Base-by-base conservation (phyloP, 129 eudicot genomes). In the Flaveria brownii region DNA sequence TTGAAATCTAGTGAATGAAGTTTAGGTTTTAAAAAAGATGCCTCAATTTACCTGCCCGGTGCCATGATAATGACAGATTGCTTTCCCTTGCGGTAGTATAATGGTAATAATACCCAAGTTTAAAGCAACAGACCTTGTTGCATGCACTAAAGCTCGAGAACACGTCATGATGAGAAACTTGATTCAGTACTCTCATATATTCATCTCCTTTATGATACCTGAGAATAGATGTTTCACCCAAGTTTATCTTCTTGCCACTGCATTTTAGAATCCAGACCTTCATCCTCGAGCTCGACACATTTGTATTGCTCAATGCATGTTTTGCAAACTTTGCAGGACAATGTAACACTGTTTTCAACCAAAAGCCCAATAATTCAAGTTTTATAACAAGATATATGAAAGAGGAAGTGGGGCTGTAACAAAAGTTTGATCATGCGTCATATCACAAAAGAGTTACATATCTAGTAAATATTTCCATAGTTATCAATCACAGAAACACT, bases 101-200 rank as follows among this genome's bases (percentile, higher is more conserved):
- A 9, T 71, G 82, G 7, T 74, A 74, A n/a, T 41, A 39, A 55
- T 30, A 60, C 20, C 80, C 49, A 15, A 83, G 66, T 6, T 22
- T 16, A 60, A 78, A 78, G 6, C 84, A 65, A 0, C 74, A 81
- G 6, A 59, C 63, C 42, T 79, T 83, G 55, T 70, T 41, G 60
- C 84, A 78, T 3, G 17, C 61, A 0, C 74, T 78, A 20, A 84
- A 78, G 14, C 12, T 39, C 0, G 70, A 17, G 39, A 78, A 78
- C 20, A 79, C 73, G 10, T 83, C 77, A 13, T 74, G 81, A 28
- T 83, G 84, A 13, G 23, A 47, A 9, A 43, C 26, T 70, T 28
- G 49, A 11, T 77, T 51, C 47, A 18, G 70, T 2, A 43, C 39
- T 45, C 81, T 74, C 28, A 70, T 16, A 23, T 69, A 73, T 9